These are phyloP conservation scores for Carex cristatella DNA, from an alignment of 176 grass and related monocot genomes.

Conservation along the genomic window DNA sequence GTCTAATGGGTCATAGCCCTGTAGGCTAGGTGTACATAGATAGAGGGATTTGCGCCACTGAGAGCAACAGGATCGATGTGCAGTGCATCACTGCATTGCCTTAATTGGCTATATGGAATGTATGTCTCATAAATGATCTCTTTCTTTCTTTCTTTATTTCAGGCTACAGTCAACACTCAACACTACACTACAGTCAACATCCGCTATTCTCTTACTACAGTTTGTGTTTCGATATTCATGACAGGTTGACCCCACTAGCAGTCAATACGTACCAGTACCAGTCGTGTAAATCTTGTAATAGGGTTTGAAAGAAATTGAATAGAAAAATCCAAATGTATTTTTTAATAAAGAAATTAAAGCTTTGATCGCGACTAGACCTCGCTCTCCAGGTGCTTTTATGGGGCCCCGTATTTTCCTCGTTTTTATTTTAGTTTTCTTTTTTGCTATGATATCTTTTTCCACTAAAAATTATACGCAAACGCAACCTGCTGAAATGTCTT, in stretches of 20 bases:
- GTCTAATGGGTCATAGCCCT: background rate
- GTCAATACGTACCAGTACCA: background rate
- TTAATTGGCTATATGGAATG: slow-evolving; percentile 14
- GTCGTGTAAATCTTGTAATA: background rate
- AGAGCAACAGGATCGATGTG: background rate
- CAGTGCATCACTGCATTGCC: background rate
- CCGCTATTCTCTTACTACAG: background rate
- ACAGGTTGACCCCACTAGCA: background rate
- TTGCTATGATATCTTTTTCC: background rate
- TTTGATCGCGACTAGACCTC: slow-evolving; percentile 5
- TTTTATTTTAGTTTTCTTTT: background rate
- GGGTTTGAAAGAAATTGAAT: background rate
- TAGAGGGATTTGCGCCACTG: background rate
- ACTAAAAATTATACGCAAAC: background rate
- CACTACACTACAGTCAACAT: too few relatives aligned
- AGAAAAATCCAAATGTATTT: background rate
- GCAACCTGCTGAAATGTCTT: slow-evolving; percentile 13
- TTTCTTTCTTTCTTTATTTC: background rate
- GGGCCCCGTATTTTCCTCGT: background rate
- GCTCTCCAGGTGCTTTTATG: slow-evolving; percentile 22
- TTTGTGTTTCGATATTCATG: background rate
- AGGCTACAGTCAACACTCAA: background rate
- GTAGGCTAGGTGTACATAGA: background rate
- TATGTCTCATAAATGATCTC: slow-evolving; percentile 1
- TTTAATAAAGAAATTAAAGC: too few relatives aligned